phyloP scores from a whole-genome alignment of 164 flowering plant species.

The Warburgia ugandensis region DNA sequence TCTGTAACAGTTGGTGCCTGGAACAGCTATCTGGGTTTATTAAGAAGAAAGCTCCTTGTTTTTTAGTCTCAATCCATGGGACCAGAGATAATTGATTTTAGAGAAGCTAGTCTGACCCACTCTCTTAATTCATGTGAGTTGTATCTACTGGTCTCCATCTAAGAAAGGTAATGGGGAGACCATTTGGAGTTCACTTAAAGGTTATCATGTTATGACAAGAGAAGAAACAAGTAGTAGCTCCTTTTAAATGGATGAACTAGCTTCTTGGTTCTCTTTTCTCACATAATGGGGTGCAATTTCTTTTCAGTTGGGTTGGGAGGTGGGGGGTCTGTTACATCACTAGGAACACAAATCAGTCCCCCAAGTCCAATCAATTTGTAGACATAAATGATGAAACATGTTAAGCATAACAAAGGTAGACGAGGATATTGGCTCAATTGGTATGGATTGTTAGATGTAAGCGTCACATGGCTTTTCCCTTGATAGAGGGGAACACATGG shows the following conservation, averaged over 20 bases:
- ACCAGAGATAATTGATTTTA: too few species aligned
- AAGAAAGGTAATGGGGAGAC: too few species aligned
- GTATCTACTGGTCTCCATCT: too few species aligned
- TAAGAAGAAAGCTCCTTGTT: too few species aligned
- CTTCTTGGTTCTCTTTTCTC: constrained; percentile 6
- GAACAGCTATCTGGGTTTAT: too few species aligned
- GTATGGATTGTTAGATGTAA: constrained; percentile 3
- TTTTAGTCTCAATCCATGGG: too few species aligned
- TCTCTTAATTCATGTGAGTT: too few species aligned
- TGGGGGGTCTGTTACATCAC: neutral
- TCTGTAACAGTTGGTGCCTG: too few species aligned
- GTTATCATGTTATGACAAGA: too few species aligned
- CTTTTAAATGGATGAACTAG: constrained; percentile 4
- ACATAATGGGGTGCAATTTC: constrained; percentile 6
- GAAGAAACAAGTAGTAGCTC: too few species aligned
- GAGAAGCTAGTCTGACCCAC: too few species aligned
- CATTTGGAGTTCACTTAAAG: too few species aligned
- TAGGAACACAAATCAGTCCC: constrained; percentile 7
- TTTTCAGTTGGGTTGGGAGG: neutral
- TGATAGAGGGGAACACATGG: constrained; percentile 13
- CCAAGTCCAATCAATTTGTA: constrained; percentile 14
- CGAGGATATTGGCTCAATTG: constrained; percentile 5
- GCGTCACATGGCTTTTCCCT: constrained; percentile 13
- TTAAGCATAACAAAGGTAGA: neutral
- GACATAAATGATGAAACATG: constrained; percentile 21